These are phyloP conservation scores for Pleurotus giganteus DNA, from an alignment of 768 basidiomycete genomes.

Conservation along the genomic window DNA sequence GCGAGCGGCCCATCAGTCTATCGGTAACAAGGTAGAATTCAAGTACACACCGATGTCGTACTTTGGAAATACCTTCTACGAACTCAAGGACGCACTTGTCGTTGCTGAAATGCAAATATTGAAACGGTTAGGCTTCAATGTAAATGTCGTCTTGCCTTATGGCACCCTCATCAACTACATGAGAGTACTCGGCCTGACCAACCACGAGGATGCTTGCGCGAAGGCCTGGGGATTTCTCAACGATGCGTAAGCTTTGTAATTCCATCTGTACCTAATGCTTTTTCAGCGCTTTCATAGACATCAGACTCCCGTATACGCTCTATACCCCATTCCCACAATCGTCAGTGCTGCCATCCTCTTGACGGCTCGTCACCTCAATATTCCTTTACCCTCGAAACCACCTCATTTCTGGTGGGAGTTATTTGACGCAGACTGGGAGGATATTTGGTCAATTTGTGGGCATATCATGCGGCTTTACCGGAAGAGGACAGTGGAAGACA, in stretches of 20 bases:
- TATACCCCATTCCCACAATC: conserved; percentile 87
- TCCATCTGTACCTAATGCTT: background rate
- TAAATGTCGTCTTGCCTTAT: conserved; percentile 90
- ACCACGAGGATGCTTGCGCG: conserved; percentile 64
- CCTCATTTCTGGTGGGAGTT: conserved; percentile 90
- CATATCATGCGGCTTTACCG: conserved; percentile 81
- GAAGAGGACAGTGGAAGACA: conserved; percentile 45
- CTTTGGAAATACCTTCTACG: conserved; percentile 87
- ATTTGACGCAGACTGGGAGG: conserved; percentile 90
- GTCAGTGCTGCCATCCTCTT: conserved; percentile 89
- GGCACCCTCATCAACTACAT: conserved; percentile 94
- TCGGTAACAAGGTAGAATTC: conserved; percentile 37
- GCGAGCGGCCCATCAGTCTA: conserved; percentile 51
- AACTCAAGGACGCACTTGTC: conserved; percentile 90
- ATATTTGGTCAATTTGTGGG: conserved; percentile 84
- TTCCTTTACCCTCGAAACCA: conserved; percentile 70
- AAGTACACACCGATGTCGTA: conserved; percentile 86
- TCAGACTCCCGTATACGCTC: conserved; percentile 89
- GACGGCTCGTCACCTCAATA: conserved; percentile 64
- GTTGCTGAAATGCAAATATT: conserved; percentile 97
- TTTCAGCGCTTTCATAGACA: conserved; percentile 47
- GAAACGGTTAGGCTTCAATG: conserved; percentile 94
- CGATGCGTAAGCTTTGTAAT: conserved; percentile 74
- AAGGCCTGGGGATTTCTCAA: conserved; percentile 94
- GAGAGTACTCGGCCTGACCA: conserved; percentile 82